These are phyloP conservation scores for Cutaneotrichosporon cavernicola DNA, from an alignment of 1,284 basidiomycete genomes.

Conservation along the genomic window DNA sequence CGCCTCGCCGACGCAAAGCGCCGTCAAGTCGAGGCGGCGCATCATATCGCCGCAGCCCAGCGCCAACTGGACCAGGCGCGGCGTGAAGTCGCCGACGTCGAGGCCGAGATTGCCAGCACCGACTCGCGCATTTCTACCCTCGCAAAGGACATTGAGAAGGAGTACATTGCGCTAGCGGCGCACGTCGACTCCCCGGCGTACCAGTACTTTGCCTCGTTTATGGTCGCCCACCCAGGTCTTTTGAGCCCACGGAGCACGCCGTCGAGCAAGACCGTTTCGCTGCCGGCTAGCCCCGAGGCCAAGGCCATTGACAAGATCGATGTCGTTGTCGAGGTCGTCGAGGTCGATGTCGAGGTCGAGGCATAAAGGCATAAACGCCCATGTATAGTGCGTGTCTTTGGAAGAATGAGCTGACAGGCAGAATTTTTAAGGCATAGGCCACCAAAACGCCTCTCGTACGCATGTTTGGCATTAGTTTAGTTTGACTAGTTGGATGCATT, in stretches of 20 bases:
- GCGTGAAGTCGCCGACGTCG: neutral
- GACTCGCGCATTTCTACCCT: neutral
- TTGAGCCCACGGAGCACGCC: neutral
- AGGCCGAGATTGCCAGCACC: neutral
- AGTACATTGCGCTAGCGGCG: neutral
- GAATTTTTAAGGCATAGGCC: neutral
- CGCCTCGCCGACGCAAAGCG: neutral
- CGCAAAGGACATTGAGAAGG: neutral
- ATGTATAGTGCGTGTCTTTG: neutral
- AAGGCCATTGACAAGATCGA: neutral
- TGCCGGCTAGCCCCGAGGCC: neutral
- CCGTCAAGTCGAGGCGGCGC: neutral
- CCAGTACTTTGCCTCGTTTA: neutral
- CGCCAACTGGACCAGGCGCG: neutral
- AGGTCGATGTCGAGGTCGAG: neutral
- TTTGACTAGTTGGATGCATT: neutral
- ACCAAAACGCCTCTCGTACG: neutral
- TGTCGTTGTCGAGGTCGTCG: neutral
- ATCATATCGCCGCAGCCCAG: neutral
- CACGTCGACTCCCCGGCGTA: neutral
- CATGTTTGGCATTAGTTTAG: neutral
- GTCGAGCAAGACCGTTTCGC: neutral
- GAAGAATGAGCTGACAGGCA: neutral
- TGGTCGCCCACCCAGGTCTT: neutral
- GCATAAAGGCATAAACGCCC: no score